Evolutionary conservation across 345 rosid species (phyloP).

Genomic region (Diplotaxis tenuifolia): DNA sequence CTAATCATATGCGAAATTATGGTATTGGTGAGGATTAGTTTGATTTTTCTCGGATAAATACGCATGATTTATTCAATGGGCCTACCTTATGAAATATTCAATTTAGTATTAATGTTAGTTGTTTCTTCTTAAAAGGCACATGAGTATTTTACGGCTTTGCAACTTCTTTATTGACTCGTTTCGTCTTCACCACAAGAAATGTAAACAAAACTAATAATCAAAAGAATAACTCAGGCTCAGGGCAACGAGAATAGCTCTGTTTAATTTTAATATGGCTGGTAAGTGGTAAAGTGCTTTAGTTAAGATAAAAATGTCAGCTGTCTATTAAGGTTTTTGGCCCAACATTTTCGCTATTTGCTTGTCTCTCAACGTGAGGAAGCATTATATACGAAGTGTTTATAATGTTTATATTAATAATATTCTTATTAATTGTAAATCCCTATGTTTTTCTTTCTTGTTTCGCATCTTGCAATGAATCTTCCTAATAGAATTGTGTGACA

Average conservation of each 20-base stretch:
- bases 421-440: neutral
- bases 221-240: no score
- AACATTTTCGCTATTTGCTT: no score
- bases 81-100: neutral
- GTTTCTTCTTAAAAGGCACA: neutral
- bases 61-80: neutral
- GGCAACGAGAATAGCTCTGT: no score
- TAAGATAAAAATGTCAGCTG: no score
- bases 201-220: slow-evolving; percentile 12
- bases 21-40: neutral
- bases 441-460: neutral
- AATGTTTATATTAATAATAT: slow-evolving; percentile 2
- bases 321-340: no score
- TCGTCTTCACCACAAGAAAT: neutral
- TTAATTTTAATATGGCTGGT: no score
- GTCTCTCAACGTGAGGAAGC: no score
- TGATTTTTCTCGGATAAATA: neutral
- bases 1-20: neutral
- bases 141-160: slow-evolving; percentile 11
- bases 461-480: neutral
- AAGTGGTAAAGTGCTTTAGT: no score
- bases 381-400: neutral
- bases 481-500: neutral
- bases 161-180: slow-evolving; percentile 17
- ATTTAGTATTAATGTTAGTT: neutral